Percentiles rank a stretch among this genome's conserved stretches.
Evolutionary conservation across 2,329 filamentous ascomycete species (phyloP).

Genomic region (Coleophoma cylindrospora): DNA sequence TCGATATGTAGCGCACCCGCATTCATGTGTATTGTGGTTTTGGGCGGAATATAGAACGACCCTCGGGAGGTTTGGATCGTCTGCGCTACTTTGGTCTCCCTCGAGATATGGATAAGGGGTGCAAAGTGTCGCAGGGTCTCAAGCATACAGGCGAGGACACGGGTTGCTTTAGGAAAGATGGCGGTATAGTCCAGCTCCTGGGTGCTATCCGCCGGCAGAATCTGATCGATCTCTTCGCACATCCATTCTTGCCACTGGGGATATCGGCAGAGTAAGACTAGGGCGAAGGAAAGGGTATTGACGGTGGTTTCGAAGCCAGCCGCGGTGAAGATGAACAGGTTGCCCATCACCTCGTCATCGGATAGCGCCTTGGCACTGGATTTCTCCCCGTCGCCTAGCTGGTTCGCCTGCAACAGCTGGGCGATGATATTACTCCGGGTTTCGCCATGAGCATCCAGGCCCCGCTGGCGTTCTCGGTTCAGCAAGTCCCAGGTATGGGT

Average conservation of each 20-base stretch:
- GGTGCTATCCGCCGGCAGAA: conserved; percentile 16
- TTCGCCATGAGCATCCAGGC: too few relatives aligned
- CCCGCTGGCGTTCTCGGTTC: too few relatives aligned
- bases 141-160: conserved; percentile 34
- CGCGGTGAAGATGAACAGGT: conserved; percentile 25
- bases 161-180: conserved; percentile 34
- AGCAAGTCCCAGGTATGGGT: too few relatives aligned
- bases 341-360: conserved; percentile 27
- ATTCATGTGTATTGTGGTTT: conserved; percentile 30
- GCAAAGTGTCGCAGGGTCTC: background rate
- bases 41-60: conserved; percentile 43
- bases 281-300: conserved; percentile 19
- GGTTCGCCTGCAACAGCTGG: too few relatives aligned
- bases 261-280: conserved; percentile 18
- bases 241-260: conserved; percentile 14
- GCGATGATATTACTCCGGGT: too few relatives aligned
- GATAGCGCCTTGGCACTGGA: background rate
- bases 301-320: conserved; percentile 28
- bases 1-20: conserved; percentile 4
- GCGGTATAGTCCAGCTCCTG: conserved; percentile 28
- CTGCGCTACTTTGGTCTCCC: conserved; percentile 20
- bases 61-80: conserved; percentile 50
- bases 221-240: conserved; percentile 12
- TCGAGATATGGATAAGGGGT: too few relatives aligned
- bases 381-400: too few relatives aligned